Percentiles rank a stretch among this genome's conserved stretches.
Evolutionary conservation across 257 asterid genomes (phyloP).

Genomic region (Lycium barbarum): DNA sequence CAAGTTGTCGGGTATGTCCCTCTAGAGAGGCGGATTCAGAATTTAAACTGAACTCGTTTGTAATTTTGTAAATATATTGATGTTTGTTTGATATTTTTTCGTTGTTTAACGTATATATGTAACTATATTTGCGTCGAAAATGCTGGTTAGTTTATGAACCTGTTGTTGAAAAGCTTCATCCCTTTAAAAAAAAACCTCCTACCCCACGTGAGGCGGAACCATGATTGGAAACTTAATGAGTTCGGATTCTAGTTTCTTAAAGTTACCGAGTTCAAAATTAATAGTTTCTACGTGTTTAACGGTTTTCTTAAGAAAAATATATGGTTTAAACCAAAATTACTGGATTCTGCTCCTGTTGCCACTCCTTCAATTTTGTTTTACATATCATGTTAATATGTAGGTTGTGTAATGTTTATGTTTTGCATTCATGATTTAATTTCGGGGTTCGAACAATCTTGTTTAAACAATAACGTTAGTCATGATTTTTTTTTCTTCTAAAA

Average conservation of each 20-base stretch:
- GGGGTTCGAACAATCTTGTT: background rate
- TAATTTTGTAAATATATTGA: background rate
- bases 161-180: too few species aligned
- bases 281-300: background rate
- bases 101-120: background rate
- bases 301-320: background rate
- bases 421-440: background rate
- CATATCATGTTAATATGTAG: background rate
- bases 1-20: conserved; percentile 81
- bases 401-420: background rate
- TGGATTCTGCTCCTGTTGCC: background rate
- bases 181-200: too few species aligned
- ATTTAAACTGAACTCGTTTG: background rate
- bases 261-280: background rate
- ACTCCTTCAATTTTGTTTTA: background rate
- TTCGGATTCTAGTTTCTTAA: background rate
- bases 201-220: background rate
- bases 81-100: background rate
- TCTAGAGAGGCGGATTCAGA: accelerated
- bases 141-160: background rate
- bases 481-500: background rate
- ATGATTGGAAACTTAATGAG: background rate
- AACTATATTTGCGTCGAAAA: background rate
- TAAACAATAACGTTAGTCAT: background rate
- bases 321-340: background rate